Base-by-base conservation (phyloP, 2,329 filamentous ascomycete genomes). In the Hypoxylon sp. region DNA sequence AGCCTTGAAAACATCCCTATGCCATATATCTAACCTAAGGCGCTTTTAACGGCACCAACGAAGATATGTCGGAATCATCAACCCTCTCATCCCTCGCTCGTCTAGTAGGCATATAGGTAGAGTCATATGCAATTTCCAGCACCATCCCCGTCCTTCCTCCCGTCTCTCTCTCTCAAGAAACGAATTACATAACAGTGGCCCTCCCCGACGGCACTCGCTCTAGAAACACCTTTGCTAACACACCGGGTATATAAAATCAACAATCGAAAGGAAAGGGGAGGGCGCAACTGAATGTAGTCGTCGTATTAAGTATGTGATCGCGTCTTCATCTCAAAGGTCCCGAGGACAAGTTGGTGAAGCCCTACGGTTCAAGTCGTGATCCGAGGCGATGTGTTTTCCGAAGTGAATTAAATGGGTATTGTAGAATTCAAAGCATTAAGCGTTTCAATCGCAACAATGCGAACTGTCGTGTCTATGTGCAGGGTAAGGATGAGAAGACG, bases 221-320 rank as follows among this genome's bases (percentile, higher is more conserved):
- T 72, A 75, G 39, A 22, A 78, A 79, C 75, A 76, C 76, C 76
- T 72, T 68, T 69, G 73, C 70, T 68, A 69, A 71, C 73, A 76
- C 76, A 74, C 72, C 72, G 79, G 81, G 81, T 83, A 82, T 83
- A 82, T 80, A 78, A 72, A 78, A 78, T 75, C 74, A 77, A 76
- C 69, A 76, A 76, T 70, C 73, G 77, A 80, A 79, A 77, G 71
- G 73, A 80, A 79, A 74, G 74, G 73, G 76, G 72, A 77, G 75
- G 73, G 77, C 70, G 26, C 68, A 71, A 52, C 37, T 70, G 75
- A 70, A 61, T 60, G 67, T 72, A 53, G 59, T 77, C 70, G 67
- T 76, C 57, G 60, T 72, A 75, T 71, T 70, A 76, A 70, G 59
- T 76, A 73, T 67, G 8, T 22, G 52, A 67, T 71, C 64, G 65